Evolutionary conservation across 108 stramenopile genomes (phyloP), one percentile per base, ranked within the genome.

Genomic region (Conticribra weissflogii): DNA sequence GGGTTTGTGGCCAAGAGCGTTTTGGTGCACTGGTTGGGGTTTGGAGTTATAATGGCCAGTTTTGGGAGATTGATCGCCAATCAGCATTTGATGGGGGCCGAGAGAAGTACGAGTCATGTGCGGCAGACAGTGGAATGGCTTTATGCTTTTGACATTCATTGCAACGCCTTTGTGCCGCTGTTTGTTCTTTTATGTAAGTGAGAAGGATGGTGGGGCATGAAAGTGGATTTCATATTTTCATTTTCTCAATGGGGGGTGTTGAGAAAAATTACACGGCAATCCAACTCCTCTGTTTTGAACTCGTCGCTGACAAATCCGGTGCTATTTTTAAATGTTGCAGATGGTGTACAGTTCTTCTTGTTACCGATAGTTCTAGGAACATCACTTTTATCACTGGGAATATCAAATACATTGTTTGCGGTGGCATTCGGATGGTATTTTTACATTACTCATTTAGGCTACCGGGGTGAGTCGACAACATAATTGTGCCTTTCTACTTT

Each of bases 141-240:
- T 56, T 99, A 98, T 78, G 96, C 97, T 31, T 97, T 98, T 73
- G 98, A 99, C 85, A 94, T 99, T 56, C 98, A 99, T 74, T 94
- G 93, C 84, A 99, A 99, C 82, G 87, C 96, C 34, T 99, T 97
- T 81, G 95, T 97, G 41, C 93, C 95, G 15, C 79, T 96, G 33
- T 97, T 98, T 71, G 81, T 97, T 18, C 64, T 96, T 44, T 76
- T 97, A 44, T 96, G 89, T 90, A 76, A 89, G 91, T 87, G 45
- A 18, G 18, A 24, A 15, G 5, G 23, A 14, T 66, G 54, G 45
- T 30, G 29, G 14, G 49, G 45, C 18, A 23, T 22, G 15, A 58
- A 41, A 47, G 33, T 61, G 1, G 8, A 18, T 28, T 63, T 46
- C 2, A 57, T 56, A 21, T n/a, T 24, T 45, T 3, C 2, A 54